Percentiles rank a stretch among this genome's conserved stretches.
Conservation (phyloP, 2,329 filamentous ascomycete species). For the Trichoderma breve region DNA sequence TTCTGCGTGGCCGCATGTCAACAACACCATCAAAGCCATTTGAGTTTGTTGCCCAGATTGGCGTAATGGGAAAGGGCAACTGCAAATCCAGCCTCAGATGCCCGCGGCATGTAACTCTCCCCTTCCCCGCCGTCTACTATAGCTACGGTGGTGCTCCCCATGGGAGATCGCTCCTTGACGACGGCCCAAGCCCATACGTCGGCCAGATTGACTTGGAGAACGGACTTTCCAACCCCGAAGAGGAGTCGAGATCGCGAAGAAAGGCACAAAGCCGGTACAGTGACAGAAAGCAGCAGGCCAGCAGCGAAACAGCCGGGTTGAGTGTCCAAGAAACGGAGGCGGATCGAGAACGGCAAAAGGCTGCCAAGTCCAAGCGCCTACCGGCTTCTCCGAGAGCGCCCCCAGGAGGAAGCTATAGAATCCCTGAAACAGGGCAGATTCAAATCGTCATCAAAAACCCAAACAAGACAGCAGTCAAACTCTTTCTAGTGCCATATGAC, state of each 20-base stretch:
- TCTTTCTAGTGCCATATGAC: constrained; percentile 93
- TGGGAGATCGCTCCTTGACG: constrained; percentile 64
- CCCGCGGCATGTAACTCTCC: constrained; percentile 83
- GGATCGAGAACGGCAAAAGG: constrained; percentile 26
- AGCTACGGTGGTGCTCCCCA: constrained; percentile 72
- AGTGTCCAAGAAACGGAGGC: constrained; percentile 25
- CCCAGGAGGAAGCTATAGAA: constrained; percentile 86
- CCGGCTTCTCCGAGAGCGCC: constrained; percentile 57
- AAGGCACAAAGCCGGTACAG: constrained; percentile 47
- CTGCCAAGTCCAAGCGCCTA: constrained; percentile 50
- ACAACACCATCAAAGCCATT: constrained; percentile 90
- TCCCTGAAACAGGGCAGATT: constrained; percentile 88
- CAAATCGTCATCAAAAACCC: constrained; percentile 98
- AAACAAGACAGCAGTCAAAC: constrained; percentile 95
- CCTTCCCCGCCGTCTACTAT: constrained; percentile 95
- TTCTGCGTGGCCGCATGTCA: constrained; percentile 92
- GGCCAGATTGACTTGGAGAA: constrained; percentile 90
- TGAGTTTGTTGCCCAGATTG: constrained; percentile 92
- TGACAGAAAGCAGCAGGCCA: constrained; percentile 36
- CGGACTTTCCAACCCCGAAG: constrained; percentile 57
- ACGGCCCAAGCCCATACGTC: constrained; percentile 94
- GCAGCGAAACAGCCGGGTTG: neutral
- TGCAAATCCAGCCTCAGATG: constrained; percentile 84
- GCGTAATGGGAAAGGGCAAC: constrained; percentile 83
- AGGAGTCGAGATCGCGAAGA: constrained; percentile 46